Conservation (phyloP, 2,329 filamentous ascomycete genomes). For the Colletotrichum melonis region DNA sequence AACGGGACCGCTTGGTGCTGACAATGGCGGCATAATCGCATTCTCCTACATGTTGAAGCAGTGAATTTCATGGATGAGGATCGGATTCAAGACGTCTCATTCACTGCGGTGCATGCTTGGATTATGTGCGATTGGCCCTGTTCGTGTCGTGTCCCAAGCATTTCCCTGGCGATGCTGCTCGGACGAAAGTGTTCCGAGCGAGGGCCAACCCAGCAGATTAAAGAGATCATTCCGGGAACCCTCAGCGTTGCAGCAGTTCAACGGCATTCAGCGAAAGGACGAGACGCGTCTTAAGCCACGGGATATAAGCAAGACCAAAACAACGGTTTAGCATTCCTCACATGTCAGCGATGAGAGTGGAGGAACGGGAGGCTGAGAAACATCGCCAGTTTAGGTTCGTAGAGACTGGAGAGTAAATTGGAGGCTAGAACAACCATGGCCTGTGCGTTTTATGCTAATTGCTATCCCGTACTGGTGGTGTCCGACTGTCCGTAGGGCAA, state of each 20-base stretch:
- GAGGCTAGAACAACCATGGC: slow-evolving; percentile 6
- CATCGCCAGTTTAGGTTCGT: not conserved
- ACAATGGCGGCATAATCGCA: slow-evolving; percentile 4
- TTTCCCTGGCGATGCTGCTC: not conserved
- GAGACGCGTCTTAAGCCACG: slow-evolving; percentile 3
- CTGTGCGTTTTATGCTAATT: slow-evolving; percentile 1
- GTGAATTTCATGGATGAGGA: not conserved
- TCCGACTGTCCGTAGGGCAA: not conserved
- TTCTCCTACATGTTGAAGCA: not conserved
- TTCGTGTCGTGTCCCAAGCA: not conserved
- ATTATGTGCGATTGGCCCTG: not conserved
- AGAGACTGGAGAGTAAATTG: too few relatives aligned
- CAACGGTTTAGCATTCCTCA: not conserved
- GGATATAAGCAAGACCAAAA: not conserved
- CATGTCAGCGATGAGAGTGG: not conserved
- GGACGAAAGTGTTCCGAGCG: not conserved
- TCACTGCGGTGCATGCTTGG: not conserved
- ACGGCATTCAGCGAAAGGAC: not conserved
- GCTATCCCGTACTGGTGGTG: not conserved
- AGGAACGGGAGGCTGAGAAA: not conserved
- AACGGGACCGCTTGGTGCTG: not conserved
- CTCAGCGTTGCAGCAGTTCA: slow-evolving; percentile 22
- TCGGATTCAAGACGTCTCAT: not conserved
- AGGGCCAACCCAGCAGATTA: slow-evolving; percentile 11
- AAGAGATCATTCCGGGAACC: slow-evolving; percentile 4